Base-by-base conservation (phyloP, 2,329 filamentous ascomycete species). In the Sporothrix curviconia region DNA sequence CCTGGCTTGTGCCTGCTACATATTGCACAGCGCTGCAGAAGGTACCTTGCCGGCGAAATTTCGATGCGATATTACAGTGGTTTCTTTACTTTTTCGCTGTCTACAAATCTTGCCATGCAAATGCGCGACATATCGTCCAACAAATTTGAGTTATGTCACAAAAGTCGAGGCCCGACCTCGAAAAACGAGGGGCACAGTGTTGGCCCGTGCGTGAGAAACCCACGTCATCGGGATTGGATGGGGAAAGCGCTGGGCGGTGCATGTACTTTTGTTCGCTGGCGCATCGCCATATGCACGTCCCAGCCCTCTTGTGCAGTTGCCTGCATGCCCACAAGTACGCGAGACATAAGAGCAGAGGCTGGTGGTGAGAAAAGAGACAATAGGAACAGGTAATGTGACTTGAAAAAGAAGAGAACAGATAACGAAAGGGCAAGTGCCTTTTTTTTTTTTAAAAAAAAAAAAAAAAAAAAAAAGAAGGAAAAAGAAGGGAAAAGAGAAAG, bases 171-270 rank as follows among this genome's bases (percentile, higher is more conserved):
- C n/a, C n/a, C n/a, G n/a, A n/a, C n/a, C n/a, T n/a, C n/a, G n/a
- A n/a, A 32, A 49, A 49, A 22, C 30, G 51, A 54, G 28, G 30
- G 37, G 51, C 51, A 52, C 32, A 37, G 37, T 22, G 17, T 22
- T 44, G 51, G 51, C 22, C 40, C 19, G 51, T 44, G 51, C 51
- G 9, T 44, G 51, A 24, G 28, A 8, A 50, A 50, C 43, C 53
- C 34, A 50, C 34, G 54, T 56, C 54, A 56, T 56, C 36, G 43
- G 34, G 43, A 24, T 39, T 39, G 34, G 34, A 51, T n/a, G 32
- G 46, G 28, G 43, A 32, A 17, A 37, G 32, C 8, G 52, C 24
- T 54, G 51, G 25, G 51, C 39, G 25, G 51, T 43, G 51, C 51
- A 44, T 36, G 28, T 19, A 22, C 44, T n/a, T n/a, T n/a, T n/a